Conservation (phyloP, 371 early-diverging fungal genomes). For the Catenaria anguillulae region DNA sequence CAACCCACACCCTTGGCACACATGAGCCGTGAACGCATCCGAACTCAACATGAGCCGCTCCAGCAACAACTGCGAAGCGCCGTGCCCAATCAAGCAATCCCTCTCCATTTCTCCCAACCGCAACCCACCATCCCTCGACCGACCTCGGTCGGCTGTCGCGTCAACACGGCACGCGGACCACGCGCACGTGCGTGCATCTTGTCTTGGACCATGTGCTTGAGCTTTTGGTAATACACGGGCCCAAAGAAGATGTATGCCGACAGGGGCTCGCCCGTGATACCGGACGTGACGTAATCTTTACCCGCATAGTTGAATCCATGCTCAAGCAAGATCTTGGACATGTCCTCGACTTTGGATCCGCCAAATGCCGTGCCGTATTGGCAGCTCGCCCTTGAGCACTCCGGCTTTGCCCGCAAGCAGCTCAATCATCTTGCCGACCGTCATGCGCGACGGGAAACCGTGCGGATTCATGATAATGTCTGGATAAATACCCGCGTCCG, state of each 20-base stretch:
- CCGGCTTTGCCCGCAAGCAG: constrained; percentile 96
- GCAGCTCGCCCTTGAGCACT: constrained; percentile 77
- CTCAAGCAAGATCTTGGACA: constrained; percentile 82
- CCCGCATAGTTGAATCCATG: constrained; percentile 98
- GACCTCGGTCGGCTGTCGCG: constrained; percentile 98
- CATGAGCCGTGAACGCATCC: constrained; percentile 85
- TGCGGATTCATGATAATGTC: constrained; percentile 99
- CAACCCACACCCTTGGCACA: constrained; percentile 85
- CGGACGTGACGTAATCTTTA: constrained; percentile 96
- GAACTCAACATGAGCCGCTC: constrained; percentile 93
- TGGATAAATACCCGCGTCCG: constrained; percentile 88
- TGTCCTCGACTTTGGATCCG: constrained; percentile 89
- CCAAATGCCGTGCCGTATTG: constrained; percentile 98
- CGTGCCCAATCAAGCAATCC: constrained; percentile 97
- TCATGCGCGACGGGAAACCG: constrained; percentile 99
- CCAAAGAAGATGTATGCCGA: constrained; percentile 97
- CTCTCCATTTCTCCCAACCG: constrained; percentile 99
- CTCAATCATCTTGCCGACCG: constrained; percentile 99
- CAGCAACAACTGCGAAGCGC: constrained; percentile 79
- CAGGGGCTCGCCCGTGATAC: constrained; percentile 83
- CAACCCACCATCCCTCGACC: constrained; percentile 94
- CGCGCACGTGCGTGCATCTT: constrained; percentile 98
- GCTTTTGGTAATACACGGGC: constrained; percentile 95
- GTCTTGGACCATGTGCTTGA: constrained; percentile 99
- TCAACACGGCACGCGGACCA: constrained; percentile 88